Evolutionary conservation across 2,329 filamentous ascomycete species (phyloP).

Genomic region (Claviceps fusiformis): DNA sequence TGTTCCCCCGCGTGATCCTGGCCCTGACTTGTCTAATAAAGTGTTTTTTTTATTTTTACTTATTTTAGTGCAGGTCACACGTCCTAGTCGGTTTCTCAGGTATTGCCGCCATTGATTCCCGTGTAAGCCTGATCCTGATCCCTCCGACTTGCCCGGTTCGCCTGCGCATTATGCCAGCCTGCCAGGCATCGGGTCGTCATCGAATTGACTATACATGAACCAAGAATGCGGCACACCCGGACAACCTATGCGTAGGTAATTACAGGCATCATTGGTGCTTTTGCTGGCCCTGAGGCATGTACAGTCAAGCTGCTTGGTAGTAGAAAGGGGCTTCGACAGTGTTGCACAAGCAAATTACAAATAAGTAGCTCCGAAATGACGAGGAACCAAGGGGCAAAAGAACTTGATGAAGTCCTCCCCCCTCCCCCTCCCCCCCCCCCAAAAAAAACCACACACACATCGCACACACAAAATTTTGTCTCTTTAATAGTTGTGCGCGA

Average conservation of each 20-base stretch:
- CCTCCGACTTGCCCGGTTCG: neutral
- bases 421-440: too few species aligned
- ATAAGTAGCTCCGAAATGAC: neutral
- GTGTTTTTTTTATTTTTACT: neutral
- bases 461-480: neutral
- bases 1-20: neutral
- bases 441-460: neutral
- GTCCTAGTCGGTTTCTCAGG: neutral
- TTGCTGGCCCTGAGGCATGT: neutral
- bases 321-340: neutral
- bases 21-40: neutral
- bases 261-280: neutral
- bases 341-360: neutral
- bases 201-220: neutral
- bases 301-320: neutral
- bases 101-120: neutral
- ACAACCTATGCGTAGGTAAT: neutral
- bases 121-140: neutral
- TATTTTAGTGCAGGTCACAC: neutral
- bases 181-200: neutral
- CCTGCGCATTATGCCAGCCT: neutral
- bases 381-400: too few species aligned
- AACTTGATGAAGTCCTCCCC: neutral
- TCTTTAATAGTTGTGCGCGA: neutral
- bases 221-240: neutral